These are phyloP conservation scores for Gymnopilus junonius DNA, from an alignment of 768 basidiomycete genomes.

Conservation along the genomic window DNA sequence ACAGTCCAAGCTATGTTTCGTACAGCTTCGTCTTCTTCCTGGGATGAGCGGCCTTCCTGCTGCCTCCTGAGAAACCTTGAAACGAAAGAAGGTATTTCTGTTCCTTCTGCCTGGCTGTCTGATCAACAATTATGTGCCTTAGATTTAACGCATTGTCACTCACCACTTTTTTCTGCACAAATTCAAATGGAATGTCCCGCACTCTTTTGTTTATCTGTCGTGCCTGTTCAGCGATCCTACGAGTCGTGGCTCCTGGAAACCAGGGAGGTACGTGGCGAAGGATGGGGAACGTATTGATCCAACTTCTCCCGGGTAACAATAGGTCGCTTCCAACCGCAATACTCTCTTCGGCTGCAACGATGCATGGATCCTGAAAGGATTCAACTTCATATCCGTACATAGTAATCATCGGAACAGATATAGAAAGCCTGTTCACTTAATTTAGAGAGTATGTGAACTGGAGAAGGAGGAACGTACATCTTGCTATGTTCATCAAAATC, in stretches of 20 bases:
- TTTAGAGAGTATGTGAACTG: neutral
- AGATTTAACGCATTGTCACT: neutral
- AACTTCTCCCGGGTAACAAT: conserved; percentile 2
- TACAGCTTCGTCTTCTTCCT: conserved; percentile 15
- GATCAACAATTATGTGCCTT: neutral
- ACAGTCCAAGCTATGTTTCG: conserved; percentile 17
- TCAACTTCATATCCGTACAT: conserved; percentile 24
- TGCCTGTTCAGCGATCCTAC: neutral
- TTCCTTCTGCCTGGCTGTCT: neutral
- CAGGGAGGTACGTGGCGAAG: conserved; percentile 18
- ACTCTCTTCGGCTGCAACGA: conserved; percentile 14
- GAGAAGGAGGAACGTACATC: conserved; percentile 2
- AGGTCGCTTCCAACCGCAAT: neutral
- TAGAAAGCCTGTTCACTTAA: conserved; percentile 12
- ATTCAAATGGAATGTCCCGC: conserved; percentile 11
- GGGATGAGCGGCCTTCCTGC: neutral
- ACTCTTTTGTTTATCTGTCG: conserved; percentile 2
- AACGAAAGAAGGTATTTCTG: conserved; percentile 12
- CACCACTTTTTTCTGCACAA: conserved; percentile 13
- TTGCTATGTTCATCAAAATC: conserved; percentile 14
- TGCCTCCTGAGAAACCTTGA: conserved; percentile 9
- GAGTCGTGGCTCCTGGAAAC: conserved; percentile 15
- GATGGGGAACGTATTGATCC: conserved; percentile 16
- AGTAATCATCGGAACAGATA: conserved; percentile 16
- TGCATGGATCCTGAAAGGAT: conserved; percentile 14